Conservation (phyloP, 2,329 filamentous ascomycete genomes). For the Diaporthe capsici region DNA sequence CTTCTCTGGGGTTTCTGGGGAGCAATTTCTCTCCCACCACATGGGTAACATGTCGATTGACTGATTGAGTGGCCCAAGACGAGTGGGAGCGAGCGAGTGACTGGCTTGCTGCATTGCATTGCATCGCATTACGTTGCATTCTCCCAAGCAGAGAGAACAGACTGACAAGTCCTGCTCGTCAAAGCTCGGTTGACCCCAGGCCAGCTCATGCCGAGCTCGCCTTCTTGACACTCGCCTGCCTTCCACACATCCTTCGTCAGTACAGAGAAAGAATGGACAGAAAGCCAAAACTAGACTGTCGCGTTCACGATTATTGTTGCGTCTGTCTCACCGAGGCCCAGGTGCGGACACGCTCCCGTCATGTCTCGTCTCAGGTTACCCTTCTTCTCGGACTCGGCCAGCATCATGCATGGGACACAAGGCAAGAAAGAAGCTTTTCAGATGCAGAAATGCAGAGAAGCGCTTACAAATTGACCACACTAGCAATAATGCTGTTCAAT, state of each 20-base stretch:
- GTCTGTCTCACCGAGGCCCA: background rate
- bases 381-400: constrained; percentile 22
- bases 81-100: background rate
- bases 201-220: constrained; percentile 2
- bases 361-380: constrained; percentile 29
- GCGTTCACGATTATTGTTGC: background rate
- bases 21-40: background rate
- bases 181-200: background rate
- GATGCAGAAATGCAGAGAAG: background rate
- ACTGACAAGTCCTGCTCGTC: background rate
- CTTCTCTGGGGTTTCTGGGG: background rate
- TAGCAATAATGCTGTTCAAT: background rate
- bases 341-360: constrained; percentile 9
- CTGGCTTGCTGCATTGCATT: constrained; percentile 13
- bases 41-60: background rate
- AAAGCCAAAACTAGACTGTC: background rate
- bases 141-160: background rate
- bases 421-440: background rate
- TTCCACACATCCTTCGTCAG: background rate
- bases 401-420: background rate
- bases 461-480: background rate
- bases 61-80: background rate
- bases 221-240: background rate
- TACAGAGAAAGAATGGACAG: background rate
- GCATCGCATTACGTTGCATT: constrained; percentile 19